Percentiles rank a stretch among this genome's conserved stretches.
These are phyloP conservation scores for Inosperma sp. DNA, from an alignment of 768 basidiomycete genomes.

Conservation along the genomic window DNA sequence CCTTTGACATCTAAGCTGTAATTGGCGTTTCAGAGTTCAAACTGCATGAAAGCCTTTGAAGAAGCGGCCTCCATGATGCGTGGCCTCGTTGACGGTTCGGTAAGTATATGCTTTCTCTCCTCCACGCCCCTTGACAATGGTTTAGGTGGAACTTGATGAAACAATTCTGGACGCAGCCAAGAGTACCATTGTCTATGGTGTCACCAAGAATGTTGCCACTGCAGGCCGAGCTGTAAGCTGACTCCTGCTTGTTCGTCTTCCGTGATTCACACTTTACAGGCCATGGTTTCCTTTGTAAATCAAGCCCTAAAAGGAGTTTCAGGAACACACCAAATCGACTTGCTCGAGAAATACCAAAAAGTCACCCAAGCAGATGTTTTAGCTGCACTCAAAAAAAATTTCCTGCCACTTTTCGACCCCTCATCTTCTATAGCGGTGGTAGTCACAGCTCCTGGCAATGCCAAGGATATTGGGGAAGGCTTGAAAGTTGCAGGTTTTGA, in stretches of 20 bases:
- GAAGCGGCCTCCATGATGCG: constrained; percentile 75
- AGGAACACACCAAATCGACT: constrained; percentile 65
- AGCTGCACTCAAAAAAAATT: constrained; percentile 59
- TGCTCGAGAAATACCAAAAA: constrained; percentile 75
- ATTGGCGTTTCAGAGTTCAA: constrained; percentile 57
- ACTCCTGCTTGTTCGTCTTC: not conserved
- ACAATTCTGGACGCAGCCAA: constrained; percentile 87
- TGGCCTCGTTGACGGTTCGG: constrained; percentile 78
- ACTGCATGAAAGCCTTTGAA: constrained; percentile 71
- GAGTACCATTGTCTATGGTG: constrained; percentile 82
- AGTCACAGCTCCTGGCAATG: constrained; percentile 79
- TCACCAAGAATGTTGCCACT: constrained; percentile 78
- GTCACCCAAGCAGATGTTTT: constrained; percentile 79
- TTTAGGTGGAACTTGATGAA: constrained; percentile 72
- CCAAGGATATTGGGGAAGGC: constrained; percentile 61
- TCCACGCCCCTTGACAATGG: not conserved
- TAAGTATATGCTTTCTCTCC: constrained; percentile 32
- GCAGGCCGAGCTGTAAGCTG: constrained; percentile 76
- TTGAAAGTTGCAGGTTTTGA: constrained; percentile 69
- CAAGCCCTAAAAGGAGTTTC: constrained; percentile 85
- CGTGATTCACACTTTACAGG: constrained; percentile 41
- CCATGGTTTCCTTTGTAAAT: constrained; percentile 78
- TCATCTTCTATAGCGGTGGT: constrained; percentile 73
- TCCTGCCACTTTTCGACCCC: constrained; percentile 81
- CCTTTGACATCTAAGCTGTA: not conserved